Base-by-base conservation (phyloP, 2,329 filamentous ascomycete genomes). In the Aspergillus pseudoglaucus region DNA sequence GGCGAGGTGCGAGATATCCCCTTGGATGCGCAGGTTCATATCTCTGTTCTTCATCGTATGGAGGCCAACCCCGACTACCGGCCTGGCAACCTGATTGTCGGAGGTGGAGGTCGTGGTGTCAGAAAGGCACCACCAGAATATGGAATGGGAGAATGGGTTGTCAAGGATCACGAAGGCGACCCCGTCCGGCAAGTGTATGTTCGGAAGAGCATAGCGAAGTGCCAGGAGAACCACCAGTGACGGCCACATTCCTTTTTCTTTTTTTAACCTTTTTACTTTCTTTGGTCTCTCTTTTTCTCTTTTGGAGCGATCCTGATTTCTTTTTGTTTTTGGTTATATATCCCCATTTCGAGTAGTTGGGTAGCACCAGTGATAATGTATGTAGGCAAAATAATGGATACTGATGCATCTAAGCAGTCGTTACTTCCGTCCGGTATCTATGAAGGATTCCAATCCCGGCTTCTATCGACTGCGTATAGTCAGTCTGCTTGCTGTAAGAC, bases 1-100 rank as follows among this genome's bases (percentile, higher is more conserved):
- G 88, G 88, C 8, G 87, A 91, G 66, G 81, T 85, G 0, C 79
- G 88, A 14, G 88, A 93, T 59, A 83, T 93, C 1, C 88, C 88
- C 0, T 67, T 79, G 7, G 75, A 84, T 46, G 87, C 83, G 1
- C 75, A 82, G 18, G 79, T 93, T 2, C 88, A 93, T 58, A 79
- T 82, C 38, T 87, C 83, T 18, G 88, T 88, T 0, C 82, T 93
- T 48, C 79, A 80, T 15, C 78, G 88, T 6, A 85, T 93, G 82
- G 65, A 81, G 42, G 66, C 71, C 6, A 78, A 90, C 50, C 62
- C 74, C 1, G 71, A 57, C 0, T 93, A 91, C 59, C 76, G 88
- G 0, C 88, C 88, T 0, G 88, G 88, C 0, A 93, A 93, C 52
- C 64, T 93, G 46, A 89, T 93, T 51, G 68, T 90, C 2, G 88